Conservation (phyloP, 805 yeast genomes). For the Candida mattraensis region DNA sequence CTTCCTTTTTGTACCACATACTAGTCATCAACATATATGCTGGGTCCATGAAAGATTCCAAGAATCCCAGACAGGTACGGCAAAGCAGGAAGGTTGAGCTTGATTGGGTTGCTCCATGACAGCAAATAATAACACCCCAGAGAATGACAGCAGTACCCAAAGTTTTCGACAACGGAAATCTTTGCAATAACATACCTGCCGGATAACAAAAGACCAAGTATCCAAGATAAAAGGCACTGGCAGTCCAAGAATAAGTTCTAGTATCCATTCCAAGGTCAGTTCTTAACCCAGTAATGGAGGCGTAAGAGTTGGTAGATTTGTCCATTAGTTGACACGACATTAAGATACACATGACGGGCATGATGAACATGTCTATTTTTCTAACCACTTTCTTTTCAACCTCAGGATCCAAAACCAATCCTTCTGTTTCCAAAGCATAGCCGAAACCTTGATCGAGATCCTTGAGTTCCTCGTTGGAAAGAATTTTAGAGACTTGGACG, state of each 20-base stretch:
- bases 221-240: constrained; percentile 46
- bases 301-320: constrained; percentile 38
- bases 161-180: constrained; percentile 52
- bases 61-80: constrained; percentile 53
- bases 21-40: constrained; percentile 54
- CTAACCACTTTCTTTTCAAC: constrained; percentile 35
- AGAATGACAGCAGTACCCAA: constrained; percentile 44
- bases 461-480: constrained; percentile 13
- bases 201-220: constrained; percentile 49
- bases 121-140: constrained; percentile 50
- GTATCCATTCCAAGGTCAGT: constrained; percentile 38
- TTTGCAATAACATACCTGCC: constrained; percentile 44
- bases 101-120: constrained; percentile 34
- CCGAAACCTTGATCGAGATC: constrained; percentile 43
- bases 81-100: constrained; percentile 46
- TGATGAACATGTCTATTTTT: constrained; percentile 38
- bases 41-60: constrained; percentile 46
- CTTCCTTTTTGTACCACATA: constrained; percentile 50
- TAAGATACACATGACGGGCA: constrained; percentile 38
- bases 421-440: constrained; percentile 29
- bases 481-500: too few relatives aligned
- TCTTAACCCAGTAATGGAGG: constrained; percentile 38
- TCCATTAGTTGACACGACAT: constrained; percentile 44
- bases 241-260: constrained; percentile 41
- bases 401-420: constrained; percentile 22